These are phyloP conservation scores for Davidsoniella eucalypti DNA, from an alignment of 2,329 filamentous ascomycete species.

Conservation along the genomic window DNA sequence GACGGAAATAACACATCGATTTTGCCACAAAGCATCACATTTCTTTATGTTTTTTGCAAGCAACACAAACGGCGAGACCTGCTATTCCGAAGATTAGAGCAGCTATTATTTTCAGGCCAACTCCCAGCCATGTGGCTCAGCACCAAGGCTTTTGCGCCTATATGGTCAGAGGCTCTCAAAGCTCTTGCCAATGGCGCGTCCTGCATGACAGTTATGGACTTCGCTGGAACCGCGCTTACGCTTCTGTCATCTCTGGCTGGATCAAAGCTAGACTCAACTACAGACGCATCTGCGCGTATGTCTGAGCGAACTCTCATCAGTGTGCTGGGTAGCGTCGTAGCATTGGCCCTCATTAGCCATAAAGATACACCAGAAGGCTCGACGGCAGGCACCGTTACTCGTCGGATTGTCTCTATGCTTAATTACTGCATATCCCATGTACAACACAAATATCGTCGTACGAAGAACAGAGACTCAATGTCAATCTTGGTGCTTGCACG, in stretches of 20 bases:
- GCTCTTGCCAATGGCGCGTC: background rate
- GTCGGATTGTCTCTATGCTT: slow-evolving; percentile 5
- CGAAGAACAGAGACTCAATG: slow-evolving; percentile 4
- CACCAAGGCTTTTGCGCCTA: slow-evolving; percentile 8
- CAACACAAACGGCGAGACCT: slow-evolving; percentile 6
- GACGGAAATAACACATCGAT: slow-evolving; percentile 1
- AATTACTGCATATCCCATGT: slow-evolving; percentile 3
- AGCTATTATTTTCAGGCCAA: slow-evolving; percentile 6
- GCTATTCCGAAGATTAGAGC: slow-evolving; percentile 9
- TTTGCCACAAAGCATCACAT: background rate
- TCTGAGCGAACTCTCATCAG: slow-evolving; percentile 9
- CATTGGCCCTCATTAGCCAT: slow-evolving; percentile 3
- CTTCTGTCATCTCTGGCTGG: slow-evolving; percentile 2
- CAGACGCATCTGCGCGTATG: slow-evolving; percentile 3
- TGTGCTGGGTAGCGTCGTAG: slow-evolving; percentile 7
- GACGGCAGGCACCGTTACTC: slow-evolving; percentile 2
- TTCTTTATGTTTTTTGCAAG: slow-evolving; percentile 11
- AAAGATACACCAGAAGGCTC: background rate
- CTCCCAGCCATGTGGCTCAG: slow-evolving; percentile 13
- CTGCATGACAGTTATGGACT: slow-evolving; percentile 12
- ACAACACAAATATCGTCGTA: slow-evolving; percentile 1
- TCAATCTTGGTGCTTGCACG: slow-evolving; percentile 3
- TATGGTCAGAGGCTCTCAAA: slow-evolving; percentile 11
- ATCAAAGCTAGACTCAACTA: background rate
- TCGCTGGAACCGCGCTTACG: slow-evolving; percentile 8